Base-by-base conservation (phyloP, 345 rosid genomes). In the Limnanthes douglasii region DNA sequence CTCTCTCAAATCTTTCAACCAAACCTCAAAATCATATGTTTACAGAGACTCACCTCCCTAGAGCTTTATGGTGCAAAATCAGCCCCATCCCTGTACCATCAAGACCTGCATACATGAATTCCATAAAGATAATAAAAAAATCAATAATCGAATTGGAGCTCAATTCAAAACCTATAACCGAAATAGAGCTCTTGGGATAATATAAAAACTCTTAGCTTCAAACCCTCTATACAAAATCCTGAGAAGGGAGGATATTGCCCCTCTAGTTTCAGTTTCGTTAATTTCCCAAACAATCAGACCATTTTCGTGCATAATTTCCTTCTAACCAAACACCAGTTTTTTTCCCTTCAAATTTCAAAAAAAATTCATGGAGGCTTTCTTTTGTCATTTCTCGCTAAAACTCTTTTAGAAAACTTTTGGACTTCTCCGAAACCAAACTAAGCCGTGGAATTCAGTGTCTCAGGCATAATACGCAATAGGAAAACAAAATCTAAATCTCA, bases 1-100 rank as follows among this genome's bases (percentile, higher is more conserved):
- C n/a, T n/a, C n/a, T n/a, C n/a, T n/a, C n/a, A n/a, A n/a, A n/a
- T n/a, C n/a, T n/a, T n/a, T n/a, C n/a, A n/a, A n/a, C n/a, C n/a
- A n/a, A n/a, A n/a, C n/a, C n/a, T n/a, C n/a, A n/a, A n/a, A n/a
- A n/a, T n/a, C n/a, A n/a, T n/a, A n/a, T n/a, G n/a, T n/a, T n/a
- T n/a, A n/a, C n/a, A n/a, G n/a, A n/a, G n/a, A 56, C 80, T 56
- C 60, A 78, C 84, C 63, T 71, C 37, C 92, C 84, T 8, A 78
- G 71, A 50, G 80, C 51, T 55, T 61, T 74, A 41, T 74, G 92
- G 34, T 78, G 84, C 73, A 74, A 61, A 41, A 46, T 49, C 42
- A 78, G 81, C 45, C 81, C 84, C 41, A 53, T 46, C 31, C 92
- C 92, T 42, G 63, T 51, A 31, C 75, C 81, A 50, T 74, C 81